Conservation (phyloP, 306 rosid genomes). For the Sindora glabra region DNA sequence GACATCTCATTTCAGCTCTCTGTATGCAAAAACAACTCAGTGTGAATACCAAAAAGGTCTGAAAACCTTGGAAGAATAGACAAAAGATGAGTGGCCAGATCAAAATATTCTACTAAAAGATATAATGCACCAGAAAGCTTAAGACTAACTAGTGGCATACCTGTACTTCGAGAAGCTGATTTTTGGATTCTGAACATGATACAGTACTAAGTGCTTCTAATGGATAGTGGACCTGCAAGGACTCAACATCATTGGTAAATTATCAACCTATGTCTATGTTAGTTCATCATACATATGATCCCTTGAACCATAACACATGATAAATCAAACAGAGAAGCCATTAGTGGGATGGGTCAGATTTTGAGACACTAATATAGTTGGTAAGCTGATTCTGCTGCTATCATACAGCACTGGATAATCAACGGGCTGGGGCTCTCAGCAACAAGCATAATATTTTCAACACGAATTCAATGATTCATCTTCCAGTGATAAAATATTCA, state of each 20-base stretch:
- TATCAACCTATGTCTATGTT: background rate
- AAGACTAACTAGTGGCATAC: conserved; percentile 26
- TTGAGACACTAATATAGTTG: background rate
- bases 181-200: conserved; percentile 57
- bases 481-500: too few relatives aligned
- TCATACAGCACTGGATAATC: background rate
- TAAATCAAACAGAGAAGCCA: background rate
- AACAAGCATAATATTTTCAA: too few relatives aligned
- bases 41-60: background rate
- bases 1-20: conserved; percentile 91
- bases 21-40: conserved; percentile 33
- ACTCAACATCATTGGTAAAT: conserved; percentile 4
- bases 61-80: background rate
- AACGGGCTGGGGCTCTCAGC: background rate
- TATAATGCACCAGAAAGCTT: background rate
- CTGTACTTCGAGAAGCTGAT: conserved; percentile 89
- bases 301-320: background rate
- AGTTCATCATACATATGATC: background rate
- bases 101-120: background rate
- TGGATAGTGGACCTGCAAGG: conserved; percentile 78
- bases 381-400: background rate
- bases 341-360: background rate
- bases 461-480: too few relatives aligned
- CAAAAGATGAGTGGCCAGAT: background rate
- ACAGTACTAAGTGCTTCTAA: conserved; percentile 56